Percentiles rank a stretch among this genome's conserved stretches.
Evolutionary conservation across 306 rosid genomes (phyloP).

Genomic region (Herpetospermum pedunculosum): DNA sequence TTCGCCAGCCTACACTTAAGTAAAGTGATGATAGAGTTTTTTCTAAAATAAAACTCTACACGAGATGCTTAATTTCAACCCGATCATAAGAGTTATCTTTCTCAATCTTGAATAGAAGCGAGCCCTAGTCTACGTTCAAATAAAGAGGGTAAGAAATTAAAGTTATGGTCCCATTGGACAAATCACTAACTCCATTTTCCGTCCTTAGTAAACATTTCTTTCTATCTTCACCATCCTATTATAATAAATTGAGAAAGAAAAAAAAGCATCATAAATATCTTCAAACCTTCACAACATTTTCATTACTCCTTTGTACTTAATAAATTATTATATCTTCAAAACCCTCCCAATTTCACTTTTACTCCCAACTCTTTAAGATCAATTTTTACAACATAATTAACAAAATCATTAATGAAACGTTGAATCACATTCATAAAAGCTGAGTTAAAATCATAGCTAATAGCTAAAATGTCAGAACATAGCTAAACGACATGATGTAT

Average conservation of each 20-base stretch:
- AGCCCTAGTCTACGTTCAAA: background rate
- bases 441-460: background rate
- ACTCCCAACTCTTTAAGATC: background rate
- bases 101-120: background rate
- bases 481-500: no score
- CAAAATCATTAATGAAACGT: background rate
- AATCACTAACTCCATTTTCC: background rate
- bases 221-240: background rate
- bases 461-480: no score
- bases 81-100: background rate
- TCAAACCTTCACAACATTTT: background rate
- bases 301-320: background rate
- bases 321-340: background rate
- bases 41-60: background rate
- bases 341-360: background rate
- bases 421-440: background rate
- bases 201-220: background rate
- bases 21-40: no score
- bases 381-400: background rate
- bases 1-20: background rate
- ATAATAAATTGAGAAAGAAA: background rate
- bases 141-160: background rate
- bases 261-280: background rate
- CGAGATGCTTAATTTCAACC: background rate
- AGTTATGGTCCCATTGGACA: background rate